Conservation (phyloP, 2,329 filamentous ascomycete species). For the Xylaria sp. region DNA sequence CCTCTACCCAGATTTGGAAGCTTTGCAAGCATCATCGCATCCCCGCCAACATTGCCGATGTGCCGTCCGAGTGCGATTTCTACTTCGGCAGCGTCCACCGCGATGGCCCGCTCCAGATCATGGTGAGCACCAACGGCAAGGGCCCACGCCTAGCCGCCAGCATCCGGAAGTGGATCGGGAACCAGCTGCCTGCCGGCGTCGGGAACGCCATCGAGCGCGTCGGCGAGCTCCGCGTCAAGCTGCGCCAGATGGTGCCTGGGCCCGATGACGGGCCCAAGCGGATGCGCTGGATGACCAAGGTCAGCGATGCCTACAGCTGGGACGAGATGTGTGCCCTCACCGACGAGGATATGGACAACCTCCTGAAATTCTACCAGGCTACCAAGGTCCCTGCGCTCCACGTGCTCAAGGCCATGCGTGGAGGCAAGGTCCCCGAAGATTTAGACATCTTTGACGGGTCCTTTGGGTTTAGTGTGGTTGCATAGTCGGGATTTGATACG, state of each 20-base stretch:
- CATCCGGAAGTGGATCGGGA: constrained; percentile 81
- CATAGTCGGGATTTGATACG: constrained; percentile 19
- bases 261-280: constrained; percentile 79
- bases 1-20: constrained; percentile 91
- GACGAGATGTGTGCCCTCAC: constrained; percentile 83
- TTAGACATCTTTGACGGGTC: constrained; percentile 64
- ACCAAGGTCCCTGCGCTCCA: constrained; percentile 62
- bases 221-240: constrained; percentile 76
- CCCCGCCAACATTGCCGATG: constrained; percentile 94
- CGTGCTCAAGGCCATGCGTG: constrained; percentile 60
- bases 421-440: constrained; percentile 49
- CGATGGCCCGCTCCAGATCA: constrained; percentile 93
- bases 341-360: constrained; percentile 80
- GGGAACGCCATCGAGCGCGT: constrained; percentile 87
- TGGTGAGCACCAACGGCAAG: constrained; percentile 98
- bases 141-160: constrained; percentile 89
- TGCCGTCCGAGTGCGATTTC: constrained; percentile 96
- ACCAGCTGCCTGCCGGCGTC: constrained; percentile 74
- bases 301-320: constrained; percentile 85
- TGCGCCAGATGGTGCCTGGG: constrained; percentile 77
- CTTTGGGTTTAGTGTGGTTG: constrained; percentile 63
- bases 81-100: constrained; percentile 97
- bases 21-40: constrained; percentile 85
- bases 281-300: constrained; percentile 94
- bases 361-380: constrained; percentile 75